These are phyloP conservation scores for Claviceps purpurea DNA, from an alignment of 2,329 filamentous ascomycete species.

Conservation along the genomic window DNA sequence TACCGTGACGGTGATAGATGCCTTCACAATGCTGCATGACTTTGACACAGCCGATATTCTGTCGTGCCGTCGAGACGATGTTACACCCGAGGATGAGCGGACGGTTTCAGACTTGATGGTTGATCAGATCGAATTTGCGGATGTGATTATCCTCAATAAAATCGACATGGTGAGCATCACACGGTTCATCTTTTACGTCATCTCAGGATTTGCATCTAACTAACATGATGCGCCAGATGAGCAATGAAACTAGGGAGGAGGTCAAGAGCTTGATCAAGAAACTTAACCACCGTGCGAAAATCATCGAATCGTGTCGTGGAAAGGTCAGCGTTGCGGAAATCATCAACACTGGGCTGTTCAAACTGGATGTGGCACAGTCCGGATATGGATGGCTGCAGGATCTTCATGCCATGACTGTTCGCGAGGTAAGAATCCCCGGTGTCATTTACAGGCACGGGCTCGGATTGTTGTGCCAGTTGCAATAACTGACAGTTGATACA, in stretches of 20 bases:
- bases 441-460: neutral
- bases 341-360: constrained; percentile 52
- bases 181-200: neutral
- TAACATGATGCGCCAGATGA: constrained; percentile 15
- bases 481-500: neutral
- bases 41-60: constrained; percentile 59
- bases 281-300: constrained; percentile 53
- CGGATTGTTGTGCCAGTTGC: neutral
- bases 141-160: constrained; percentile 62
- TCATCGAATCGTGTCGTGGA: constrained; percentile 46
- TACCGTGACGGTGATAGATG: constrained; percentile 59
- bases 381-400: constrained; percentile 59
- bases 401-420: constrained; percentile 52
- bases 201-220: neutral
- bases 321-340: constrained; percentile 49
- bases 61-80: constrained; percentile 48
- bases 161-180: constrained; percentile 41
- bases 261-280: constrained; percentile 40
- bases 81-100: constrained; percentile 53
- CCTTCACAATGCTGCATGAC: constrained; percentile 58
- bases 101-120: constrained; percentile 66
- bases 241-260: constrained; percentile 27
- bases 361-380: constrained; percentile 48
- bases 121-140: constrained; percentile 66
- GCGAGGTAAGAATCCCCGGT: constrained; percentile 29